Percentiles rank a stretch among this genome's conserved stretches.
Evolutionary conservation across 2,329 filamentous ascomycete genomes (phyloP).

Genomic region (Lachnellula cervina): DNA sequence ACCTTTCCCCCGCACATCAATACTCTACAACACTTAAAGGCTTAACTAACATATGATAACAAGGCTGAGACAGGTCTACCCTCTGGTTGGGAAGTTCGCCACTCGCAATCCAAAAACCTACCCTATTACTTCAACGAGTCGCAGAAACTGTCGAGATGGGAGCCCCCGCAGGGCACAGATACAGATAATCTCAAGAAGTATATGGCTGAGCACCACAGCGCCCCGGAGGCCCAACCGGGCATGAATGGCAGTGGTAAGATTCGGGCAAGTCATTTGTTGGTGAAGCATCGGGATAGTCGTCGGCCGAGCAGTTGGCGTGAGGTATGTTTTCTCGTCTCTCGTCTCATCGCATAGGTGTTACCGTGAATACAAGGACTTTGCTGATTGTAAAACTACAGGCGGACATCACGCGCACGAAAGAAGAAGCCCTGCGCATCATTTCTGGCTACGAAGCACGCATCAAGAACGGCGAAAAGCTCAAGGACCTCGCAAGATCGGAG

Average conservation of each 20-base stretch:
- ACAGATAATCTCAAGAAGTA: slow-evolving; percentile 88
- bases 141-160: slow-evolving; percentile 90
- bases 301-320: slow-evolving; percentile 92
- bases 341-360: background rate
- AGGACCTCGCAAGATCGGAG: slow-evolving; percentile 44
- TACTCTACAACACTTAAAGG: background rate
- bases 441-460: slow-evolving; percentile 72
- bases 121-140: slow-evolving; percentile 95
- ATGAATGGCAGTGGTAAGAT: slow-evolving; percentile 67
- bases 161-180: slow-evolving; percentile 83
- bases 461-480: slow-evolving; percentile 46
- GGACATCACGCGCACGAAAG: slow-evolving; percentile 81
- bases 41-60: slow-evolving; percentile 12
- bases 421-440: slow-evolving; percentile 78
- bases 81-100: slow-evolving; percentile 87
- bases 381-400: slow-evolving; percentile 39
- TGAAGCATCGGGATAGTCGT: slow-evolving; percentile 88
- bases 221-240: slow-evolving; percentile 38
- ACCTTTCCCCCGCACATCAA: slow-evolving; percentile 1
- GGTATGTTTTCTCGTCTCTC: slow-evolving; percentile 34
- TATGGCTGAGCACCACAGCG: slow-evolving; percentile 84
- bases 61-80: slow-evolving; percentile 77
- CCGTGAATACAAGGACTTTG: background rate
- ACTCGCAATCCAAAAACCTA: slow-evolving; percentile 97
- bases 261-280: slow-evolving; percentile 82